Base-by-base conservation (phyloP, 2,329 filamentous ascomycete genomes). In the Aspergillus fructus region DNA sequence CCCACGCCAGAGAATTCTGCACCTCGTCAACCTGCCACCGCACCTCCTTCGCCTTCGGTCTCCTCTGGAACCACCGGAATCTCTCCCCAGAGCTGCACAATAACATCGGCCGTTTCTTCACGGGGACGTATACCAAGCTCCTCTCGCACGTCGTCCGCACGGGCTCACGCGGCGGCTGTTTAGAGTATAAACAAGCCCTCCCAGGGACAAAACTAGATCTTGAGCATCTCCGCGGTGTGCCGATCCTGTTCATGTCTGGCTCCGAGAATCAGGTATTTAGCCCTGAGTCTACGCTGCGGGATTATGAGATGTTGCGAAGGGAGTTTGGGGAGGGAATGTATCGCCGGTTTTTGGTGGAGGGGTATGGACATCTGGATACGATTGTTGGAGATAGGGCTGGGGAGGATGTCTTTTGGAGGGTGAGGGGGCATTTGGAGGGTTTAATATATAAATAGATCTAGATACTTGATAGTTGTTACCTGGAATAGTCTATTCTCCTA, bases 61-160 rank as follows among this genome's bases (percentile, higher is more conserved):
- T 71, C 8, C 66, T 71, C 13, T 77, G 71, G 70, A 69, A 63
- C 9, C 74, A 76, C 47, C 53, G 58, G 2, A 75, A 75, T 15
- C 65, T 76, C 23, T 71, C 71, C 49, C 60, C 55, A 19, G 61
- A 60, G 4, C 72, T 71, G 13, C 74, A 76, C 37, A 56, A 59
- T 4, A 64, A 68, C 9, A 42, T 73, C 5, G 50, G 59, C 15
- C 45, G 61, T 2, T 62, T 73, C 30, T 65, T 74, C 27, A 64
- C 58, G 13, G 74, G 72, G 6, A 64, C 66, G 1, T 62, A 67
- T 37, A 72, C 69, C 30, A 64, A 63, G 9, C 58, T 67, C 9
- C 60, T 74, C 30, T 53, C 62, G 17, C 71, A 74, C 52, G 54
- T 74, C 3, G 66, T 69, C 19, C 43, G 48, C 7, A 69, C 69